Percentiles rank a stretch among this genome's conserved stretches.
phyloP scores from a whole-genome alignment of 2,329 filamentous ascomycete species.

The Purpureocillium takamizusanense region DNA sequence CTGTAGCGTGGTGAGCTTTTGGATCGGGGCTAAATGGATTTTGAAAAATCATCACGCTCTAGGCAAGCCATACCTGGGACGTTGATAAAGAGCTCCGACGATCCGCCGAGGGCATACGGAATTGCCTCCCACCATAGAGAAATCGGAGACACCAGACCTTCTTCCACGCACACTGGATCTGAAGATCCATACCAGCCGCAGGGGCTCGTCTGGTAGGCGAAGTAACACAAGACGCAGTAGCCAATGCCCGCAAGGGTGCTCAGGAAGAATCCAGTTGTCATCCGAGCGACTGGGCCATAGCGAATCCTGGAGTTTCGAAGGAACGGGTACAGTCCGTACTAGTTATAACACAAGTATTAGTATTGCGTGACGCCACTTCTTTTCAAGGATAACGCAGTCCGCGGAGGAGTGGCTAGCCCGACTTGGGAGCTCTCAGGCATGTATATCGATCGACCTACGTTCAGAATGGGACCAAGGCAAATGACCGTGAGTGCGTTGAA shows the following conservation, averaged over 20 bases:
- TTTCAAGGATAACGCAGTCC: no score
- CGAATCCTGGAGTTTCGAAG: slow-evolving; percentile 40
- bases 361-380: no score
- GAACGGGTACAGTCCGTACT: slow-evolving; percentile 41
- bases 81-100: slow-evolving; percentile 18
- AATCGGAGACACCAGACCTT: slow-evolving; percentile 14
- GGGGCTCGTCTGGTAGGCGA: slow-evolving; percentile 46
- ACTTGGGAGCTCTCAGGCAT: no score
- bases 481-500: slow-evolving; percentile 52
- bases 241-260: slow-evolving; percentile 42
- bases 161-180: slow-evolving; percentile 10
- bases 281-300: slow-evolving; percentile 50
- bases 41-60: no score
- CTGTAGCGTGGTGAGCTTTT: slow-evolving; percentile 11
- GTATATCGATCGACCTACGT: slow-evolving; percentile 9
- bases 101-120: slow-evolving; percentile 16
- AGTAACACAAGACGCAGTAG: slow-evolving; percentile 45
- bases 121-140: slow-evolving; percentile 14
- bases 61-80: slow-evolving; percentile 14
- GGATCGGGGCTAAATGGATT: no score
- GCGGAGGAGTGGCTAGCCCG: no score
- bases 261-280: slow-evolving; percentile 46
- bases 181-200: slow-evolving; percentile 26
- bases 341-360: background rate
- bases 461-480: slow-evolving; percentile 24